Conservation (phyloP, 768 basidiomycete genomes). For the Russula brevipes region DNA sequence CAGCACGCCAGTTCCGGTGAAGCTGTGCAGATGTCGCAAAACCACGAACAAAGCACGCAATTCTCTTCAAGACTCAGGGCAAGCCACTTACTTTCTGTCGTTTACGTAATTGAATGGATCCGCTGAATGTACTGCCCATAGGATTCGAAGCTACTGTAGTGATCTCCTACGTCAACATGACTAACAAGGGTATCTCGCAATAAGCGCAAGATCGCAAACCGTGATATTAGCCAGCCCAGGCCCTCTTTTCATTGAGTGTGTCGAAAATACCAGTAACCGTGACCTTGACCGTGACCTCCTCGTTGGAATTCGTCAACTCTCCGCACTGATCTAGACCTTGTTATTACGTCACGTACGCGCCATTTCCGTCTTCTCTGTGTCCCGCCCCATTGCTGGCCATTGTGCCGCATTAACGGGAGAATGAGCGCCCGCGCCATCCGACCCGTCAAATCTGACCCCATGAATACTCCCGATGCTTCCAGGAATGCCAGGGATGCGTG, state of each 20-base stretch:
- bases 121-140: too few relatives aligned
- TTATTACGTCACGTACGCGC: background rate
- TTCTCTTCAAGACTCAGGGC: too few relatives aligned
- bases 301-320: background rate
- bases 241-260: background rate
- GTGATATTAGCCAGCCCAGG: background rate
- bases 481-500: background rate
- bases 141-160: too few relatives aligned
- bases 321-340: background rate
- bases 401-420: constrained; percentile 29
- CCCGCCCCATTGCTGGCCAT: background rate
- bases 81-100: too few relatives aligned
- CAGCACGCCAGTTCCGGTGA: too few relatives aligned
- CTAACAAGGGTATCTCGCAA: too few relatives aligned
- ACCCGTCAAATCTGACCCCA: background rate
- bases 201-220: too few relatives aligned
- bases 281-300: constrained; percentile 6
- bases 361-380: background rate
- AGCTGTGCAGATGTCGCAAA: too few relatives aligned
- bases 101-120: too few relatives aligned
- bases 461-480: background rate
- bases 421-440: background rate
- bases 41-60: too few relatives aligned
- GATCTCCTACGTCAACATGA: too few relatives aligned
- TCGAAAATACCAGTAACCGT: background rate